Conservation (phyloP, 2,329 filamentous ascomycete genomes). For the Stachybotrys elegans region DNA sequence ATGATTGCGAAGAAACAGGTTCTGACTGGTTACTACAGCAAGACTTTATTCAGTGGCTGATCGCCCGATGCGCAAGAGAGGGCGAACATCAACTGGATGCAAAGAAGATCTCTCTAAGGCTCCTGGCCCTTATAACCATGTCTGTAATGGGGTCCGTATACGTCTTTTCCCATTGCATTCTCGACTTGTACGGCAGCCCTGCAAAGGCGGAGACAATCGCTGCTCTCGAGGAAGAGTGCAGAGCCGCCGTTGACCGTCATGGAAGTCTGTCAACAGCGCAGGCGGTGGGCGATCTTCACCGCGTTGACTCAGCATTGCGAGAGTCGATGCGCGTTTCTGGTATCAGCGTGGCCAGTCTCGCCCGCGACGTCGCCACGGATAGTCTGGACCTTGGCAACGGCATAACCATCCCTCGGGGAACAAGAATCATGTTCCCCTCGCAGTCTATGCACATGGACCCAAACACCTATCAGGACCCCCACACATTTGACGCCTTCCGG, state of each 20-base stretch:
- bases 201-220: background rate
- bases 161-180: background rate
- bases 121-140: background rate
- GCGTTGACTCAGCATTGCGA: conserved; percentile 3
- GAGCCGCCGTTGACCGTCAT: background rate
- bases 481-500: conserved; percentile 4
- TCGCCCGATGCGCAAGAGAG: background rate
- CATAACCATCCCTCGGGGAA: background rate
- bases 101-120: background rate
- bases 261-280: background rate
- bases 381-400: background rate
- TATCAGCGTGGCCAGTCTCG: background rate
- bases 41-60: background rate
- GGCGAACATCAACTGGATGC: background rate
- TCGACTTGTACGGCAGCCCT: background rate
- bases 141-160: background rate
- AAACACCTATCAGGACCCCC: background rate
- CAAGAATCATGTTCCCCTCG: background rate
- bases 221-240: background rate
- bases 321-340: conserved; percentile 5
- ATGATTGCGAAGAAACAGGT: too few relatives aligned
- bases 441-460: conserved; percentile 2
- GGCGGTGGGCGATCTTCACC: background rate
- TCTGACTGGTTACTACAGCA: too few relatives aligned
- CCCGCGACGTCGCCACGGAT: background rate